Evolutionary conservation across 371 early-diverging fungal genomes (phyloP), one percentile per base, ranked within the genome.

Genomic region (Mucor racemosus): DNA sequence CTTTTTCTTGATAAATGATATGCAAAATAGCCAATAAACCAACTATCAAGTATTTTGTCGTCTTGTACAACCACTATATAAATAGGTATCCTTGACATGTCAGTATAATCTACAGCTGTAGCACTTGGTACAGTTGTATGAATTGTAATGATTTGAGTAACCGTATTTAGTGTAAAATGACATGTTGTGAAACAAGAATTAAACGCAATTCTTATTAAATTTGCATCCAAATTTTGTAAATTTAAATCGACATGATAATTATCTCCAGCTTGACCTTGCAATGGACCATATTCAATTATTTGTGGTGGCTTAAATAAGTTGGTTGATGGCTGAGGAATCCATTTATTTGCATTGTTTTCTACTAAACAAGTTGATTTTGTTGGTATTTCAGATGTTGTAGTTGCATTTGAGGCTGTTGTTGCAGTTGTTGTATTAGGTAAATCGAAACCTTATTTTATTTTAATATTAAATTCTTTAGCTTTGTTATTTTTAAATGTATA

Each of bases 111-210:
- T 31, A 67, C 11, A 14, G 36, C 13, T 11, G 53, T 46, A 6
- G 57, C 34, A 38, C 34, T 38, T 9, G 71, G 71, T 19, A 71
- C 62, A 7, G 40, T 57, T 7, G 71, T 34, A 42, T 65, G 66
- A 31, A 71, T 35, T 41, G 66, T 58, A 9, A 71, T 14, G 33
- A 54, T 39, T 58, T 71, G 71, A 66, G 62, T 65, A 34, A 62
- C 63, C 7, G 62, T 35, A 34, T 71, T 36, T 15, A 63, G 31
- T 36, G 71, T 54, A 38, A 62, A 54, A 41, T 71, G 71, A 71
- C 65, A 65, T 40, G 66, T 58, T 58, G 63, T 66, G 61, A 66
- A 57, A 62, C 71, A 66, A 33, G 66, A 39, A 44, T 65, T 56
- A 55, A 71, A 71, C 5, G 66, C 62, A 9, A 71, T 66, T 59